Conservation (phyloP, 352 stramenopile genomes). For the Globisporangium middletonii region DNA sequence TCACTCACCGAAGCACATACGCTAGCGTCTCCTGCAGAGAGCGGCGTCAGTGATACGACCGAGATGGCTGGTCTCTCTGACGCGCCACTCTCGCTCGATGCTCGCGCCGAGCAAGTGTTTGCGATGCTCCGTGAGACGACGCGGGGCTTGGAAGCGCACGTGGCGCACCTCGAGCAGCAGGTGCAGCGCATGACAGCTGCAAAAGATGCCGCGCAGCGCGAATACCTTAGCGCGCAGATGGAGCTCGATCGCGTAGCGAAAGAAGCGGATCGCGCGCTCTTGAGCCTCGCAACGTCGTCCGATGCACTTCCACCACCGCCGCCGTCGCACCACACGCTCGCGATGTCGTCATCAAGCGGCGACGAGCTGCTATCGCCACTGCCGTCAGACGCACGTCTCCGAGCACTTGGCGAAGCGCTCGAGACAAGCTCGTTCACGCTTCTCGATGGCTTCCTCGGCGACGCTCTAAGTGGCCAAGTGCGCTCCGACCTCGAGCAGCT, state of each 20-base stretch:
- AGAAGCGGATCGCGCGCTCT: constrained; percentile 28
- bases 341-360: constrained; percentile 1
- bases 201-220: constrained; percentile 18
- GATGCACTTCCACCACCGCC: background rate
- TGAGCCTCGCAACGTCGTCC: constrained; percentile 21
- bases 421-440: constrained; percentile 21
- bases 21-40: background rate
- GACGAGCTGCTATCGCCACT: constrained; percentile 23
- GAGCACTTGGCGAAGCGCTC: constrained; percentile 10
- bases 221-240: constrained; percentile 21
- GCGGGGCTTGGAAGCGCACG: constrained; percentile 21
- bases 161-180: constrained; percentile 21
- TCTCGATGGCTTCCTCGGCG: constrained; percentile 28
- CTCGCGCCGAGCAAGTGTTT: constrained; percentile 21
- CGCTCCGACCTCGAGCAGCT: constrained; percentile 17
- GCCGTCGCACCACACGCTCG: background rate
- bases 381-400: constrained; percentile 13
- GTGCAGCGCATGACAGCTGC: constrained; percentile 16
- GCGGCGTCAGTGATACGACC: too few relatives aligned
- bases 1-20: background rate
- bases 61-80: background rate
- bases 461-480: constrained; percentile 9
- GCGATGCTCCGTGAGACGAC: constrained; percentile 20
- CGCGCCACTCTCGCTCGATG: constrained; percentile 15
- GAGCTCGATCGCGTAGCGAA: constrained; percentile 22